Evolutionary conservation across 2,329 filamentous ascomycete species (phyloP), one percentile per base, ranked within the genome.

Genomic region (Penicillium sp.): DNA sequence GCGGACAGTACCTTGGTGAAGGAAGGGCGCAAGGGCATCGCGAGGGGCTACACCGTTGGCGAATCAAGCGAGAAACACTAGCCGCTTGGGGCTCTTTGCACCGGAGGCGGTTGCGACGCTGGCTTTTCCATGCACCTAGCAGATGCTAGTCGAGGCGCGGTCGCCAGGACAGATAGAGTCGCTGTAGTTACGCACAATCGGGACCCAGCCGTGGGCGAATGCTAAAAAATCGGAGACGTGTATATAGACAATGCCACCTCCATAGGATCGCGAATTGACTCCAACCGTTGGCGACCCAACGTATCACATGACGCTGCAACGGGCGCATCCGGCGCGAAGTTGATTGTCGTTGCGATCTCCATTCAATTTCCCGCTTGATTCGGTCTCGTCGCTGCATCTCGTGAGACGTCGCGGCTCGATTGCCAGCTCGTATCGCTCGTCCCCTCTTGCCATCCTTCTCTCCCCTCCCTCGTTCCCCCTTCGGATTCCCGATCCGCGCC

Each of bases 1-100:
- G 70, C 37, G 6, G 59, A 69, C 26, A 77, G 85, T 40, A 83
- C 85, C 1, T 63, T 79, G 13, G 78, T 98, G 41, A 88, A 95
- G 59, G 83, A 96, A 66, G 93, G 93, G 1, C 79, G 88, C 50
- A 85, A 83, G 50, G 93, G 93, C 11, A 81, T 97, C 41, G 93
- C 93, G 21, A 81, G 87, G 56, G 93, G 91, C 0, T 98, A 98
- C 70, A 80, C 75, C 0, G 84, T 93, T 36, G 87, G 86, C 6
- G 79, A 81, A 14, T 73, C 71, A 33, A 53, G 55, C 38, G 63
- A 66, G 33, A 67, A 58, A 41, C 66, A 64, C 48, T 64, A n/a
- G n/a, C n/a, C n/a, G n/a, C n/a, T n/a, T n/a, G n/a, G n/a, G n/a
- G n/a, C n/a, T n/a, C n/a, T n/a, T n/a, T n/a, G n/a, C n/a, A n/a